Evolutionary conservation across 208 protist genomes (phyloP).

Genomic region (Crithidia expoeki): DNA sequence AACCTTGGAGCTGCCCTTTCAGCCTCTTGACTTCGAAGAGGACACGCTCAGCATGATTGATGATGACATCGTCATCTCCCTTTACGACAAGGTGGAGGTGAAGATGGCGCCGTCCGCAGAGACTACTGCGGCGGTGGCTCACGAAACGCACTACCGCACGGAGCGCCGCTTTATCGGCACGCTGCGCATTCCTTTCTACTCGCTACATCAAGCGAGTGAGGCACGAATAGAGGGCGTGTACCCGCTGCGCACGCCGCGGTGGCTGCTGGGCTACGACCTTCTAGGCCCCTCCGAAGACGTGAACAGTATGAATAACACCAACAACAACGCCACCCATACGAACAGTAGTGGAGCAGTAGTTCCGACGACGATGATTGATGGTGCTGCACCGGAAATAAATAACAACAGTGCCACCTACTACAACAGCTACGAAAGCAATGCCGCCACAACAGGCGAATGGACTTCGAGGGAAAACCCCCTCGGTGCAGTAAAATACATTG

Average conservation of each 20-base stretch:
- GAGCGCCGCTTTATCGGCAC: constrained; percentile 82
- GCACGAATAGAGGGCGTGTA: constrained; percentile 80
- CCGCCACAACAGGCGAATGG: neutral
- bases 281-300: neutral
- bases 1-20: constrained; percentile 79
- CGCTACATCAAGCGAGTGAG: constrained; percentile 68
- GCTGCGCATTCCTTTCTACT: constrained; percentile 77
- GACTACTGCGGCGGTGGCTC: constrained; percentile 53
- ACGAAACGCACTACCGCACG: constrained; percentile 86
- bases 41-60: constrained; percentile 87
- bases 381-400: neutral
- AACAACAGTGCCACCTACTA: neutral
- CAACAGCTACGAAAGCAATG: neutral
- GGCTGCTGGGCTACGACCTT: constrained; percentile 74
- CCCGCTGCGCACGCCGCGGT: constrained; percentile 66
- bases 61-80: constrained; percentile 73
- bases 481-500: neutral
- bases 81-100: constrained; percentile 88
- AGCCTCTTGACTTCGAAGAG: constrained; percentile 83
- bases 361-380: too few relatives aligned
- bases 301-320: neutral
- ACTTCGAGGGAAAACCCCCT: neutral
- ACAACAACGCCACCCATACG: neutral
- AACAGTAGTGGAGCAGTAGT: neutral
- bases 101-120: constrained; percentile 49